phyloP scores from a whole-genome alignment of 768 basidiomycete genomes.

The Russula olivacea region DNA sequence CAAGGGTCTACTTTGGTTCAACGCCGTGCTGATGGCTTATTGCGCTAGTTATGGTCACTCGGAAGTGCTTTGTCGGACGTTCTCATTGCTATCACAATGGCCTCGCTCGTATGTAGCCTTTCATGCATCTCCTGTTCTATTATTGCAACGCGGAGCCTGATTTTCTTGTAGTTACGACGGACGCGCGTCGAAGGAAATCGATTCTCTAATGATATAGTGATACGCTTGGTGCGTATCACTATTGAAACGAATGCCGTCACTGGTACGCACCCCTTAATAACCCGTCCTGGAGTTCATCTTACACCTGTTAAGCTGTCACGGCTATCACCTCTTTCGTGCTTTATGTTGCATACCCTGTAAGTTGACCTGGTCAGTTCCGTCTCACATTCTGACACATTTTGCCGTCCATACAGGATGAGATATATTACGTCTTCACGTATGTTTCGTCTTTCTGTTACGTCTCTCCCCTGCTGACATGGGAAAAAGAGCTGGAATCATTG shows the following conservation, averaged over 20 bases:
- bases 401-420: constrained; percentile 1
- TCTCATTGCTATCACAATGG: constrained; percentile 13
- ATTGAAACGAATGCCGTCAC: constrained; percentile 29
- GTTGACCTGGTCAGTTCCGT: not conserved
- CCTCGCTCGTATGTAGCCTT: constrained; percentile 3
- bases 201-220: constrained; percentile 15
- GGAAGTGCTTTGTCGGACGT: constrained; percentile 13
- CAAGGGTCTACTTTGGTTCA: not conserved
- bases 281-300: not conserved
- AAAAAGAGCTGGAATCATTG: constrained; percentile 24
- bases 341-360: constrained; percentile 11
- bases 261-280: constrained; percentile 6
- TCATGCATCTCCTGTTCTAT: too few relatives aligned
- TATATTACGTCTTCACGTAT: constrained; percentile 17
- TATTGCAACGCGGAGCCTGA: not conserved
- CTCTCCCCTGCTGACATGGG: not conserved
- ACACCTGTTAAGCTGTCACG: constrained; percentile 5
- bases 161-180: not conserved
- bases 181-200: not conserved
- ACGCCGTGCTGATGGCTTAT: not conserved
- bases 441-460: not conserved
- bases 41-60: constrained; percentile 11
- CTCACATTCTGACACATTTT: not conserved
- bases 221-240: constrained; percentile 27
- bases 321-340: constrained; percentile 8